Evolutionary conservation across 306 rosid genomes (phyloP), one percentile per base, ranked within the genome.

Genomic region (Citrullus amarus): DNA sequence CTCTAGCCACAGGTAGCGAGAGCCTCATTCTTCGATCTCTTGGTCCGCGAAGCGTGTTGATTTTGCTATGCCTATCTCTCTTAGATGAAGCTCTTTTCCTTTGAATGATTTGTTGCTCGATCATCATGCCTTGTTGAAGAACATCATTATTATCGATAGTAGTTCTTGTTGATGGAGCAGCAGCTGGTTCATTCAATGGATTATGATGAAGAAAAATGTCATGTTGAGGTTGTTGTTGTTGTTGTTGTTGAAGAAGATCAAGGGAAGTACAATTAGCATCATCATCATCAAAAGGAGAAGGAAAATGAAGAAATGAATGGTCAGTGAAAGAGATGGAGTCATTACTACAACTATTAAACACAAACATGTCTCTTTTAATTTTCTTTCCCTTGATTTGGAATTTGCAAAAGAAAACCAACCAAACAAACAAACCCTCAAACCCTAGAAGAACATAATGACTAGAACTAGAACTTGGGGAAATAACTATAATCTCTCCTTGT

Each of bases 31-130:
- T 86, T 32, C 99, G 88, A 59, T 95, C 97, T 53, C 99, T 84
- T 2, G 87, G 88, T 39, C 99, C 97, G 39, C 79, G 75, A 0
- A 94, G 91, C 0, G 96, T 92, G 69, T 82, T 88, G 61, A 95
- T 92, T 88, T 95, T 95, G 80, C 97, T 92, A 88, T 95, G 99
- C 8, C 99, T 87, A 41, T 95, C 99, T 48, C 90, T 86, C 88
- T 89, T 92, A 12, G 86, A 39, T 65, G 77, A 48, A 32, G 39
- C 12, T 18, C 11, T 50, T 80, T 82, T 89, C 6, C 87, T 85
- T 2, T 80, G 72, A 11, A 11, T 10, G 5, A 12, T 9, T 3
- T 74, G 62, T 50, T 32, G 66, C 62, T 57, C 61, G 34, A 22
- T 18, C 48, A 28, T 12, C 43, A 55, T 38, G 65, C 4, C 75